Percentiles rank a stretch among this genome's conserved stretches.
phyloP scores from a whole-genome alignment of 2,329 filamentous ascomycete species.

The Magnaporthales sp. region DNA sequence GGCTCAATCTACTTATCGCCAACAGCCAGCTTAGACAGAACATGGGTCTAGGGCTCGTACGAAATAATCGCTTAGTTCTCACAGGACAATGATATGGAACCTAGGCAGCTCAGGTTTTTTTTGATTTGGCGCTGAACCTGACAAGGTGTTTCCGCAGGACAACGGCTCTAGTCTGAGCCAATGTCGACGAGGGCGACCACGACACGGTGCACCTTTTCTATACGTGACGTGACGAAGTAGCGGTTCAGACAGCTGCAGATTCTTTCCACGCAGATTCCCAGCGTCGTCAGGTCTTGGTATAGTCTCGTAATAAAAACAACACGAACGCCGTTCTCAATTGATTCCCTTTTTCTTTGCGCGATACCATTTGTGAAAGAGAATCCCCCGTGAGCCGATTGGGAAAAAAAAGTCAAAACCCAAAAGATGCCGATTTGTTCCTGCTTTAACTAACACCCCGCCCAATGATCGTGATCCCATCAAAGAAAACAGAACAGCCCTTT shows the following conservation, averaged over 20 bases:
- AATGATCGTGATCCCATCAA: conserved; percentile 3
- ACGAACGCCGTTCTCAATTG: conserved; percentile 4
- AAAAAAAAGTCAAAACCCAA: conserved; percentile 2
- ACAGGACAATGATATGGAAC: not conserved
- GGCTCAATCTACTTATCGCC: too few relatives aligned
- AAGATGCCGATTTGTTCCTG: conserved; percentile 3
- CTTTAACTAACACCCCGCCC: not conserved
- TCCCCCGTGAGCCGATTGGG: conserved; percentile 1
- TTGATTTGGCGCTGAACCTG: not conserved
- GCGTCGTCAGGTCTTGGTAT: conserved; percentile 2
- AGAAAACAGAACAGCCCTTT: conserved; percentile 15
- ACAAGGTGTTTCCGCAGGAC: not conserved
- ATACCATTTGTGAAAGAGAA: conserved; percentile 4
- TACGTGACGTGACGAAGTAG: not conserved
- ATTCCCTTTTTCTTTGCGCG: conserved; percentile 3
- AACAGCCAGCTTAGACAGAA: too few relatives aligned
- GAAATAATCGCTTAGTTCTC: not conserved
- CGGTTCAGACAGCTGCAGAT: not conserved
- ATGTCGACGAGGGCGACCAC: not conserved
- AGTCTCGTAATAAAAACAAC: conserved; percentile 6
- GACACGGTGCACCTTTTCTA: not conserved
- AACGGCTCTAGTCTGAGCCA: not conserved
- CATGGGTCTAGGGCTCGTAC: too few relatives aligned
- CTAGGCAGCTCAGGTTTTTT: not conserved
- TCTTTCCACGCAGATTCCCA: not conserved